phyloP scores from a whole-genome alignment of 2,329 filamentous ascomycete genomes.

The Thermothelomyces thermophilus region DNA sequence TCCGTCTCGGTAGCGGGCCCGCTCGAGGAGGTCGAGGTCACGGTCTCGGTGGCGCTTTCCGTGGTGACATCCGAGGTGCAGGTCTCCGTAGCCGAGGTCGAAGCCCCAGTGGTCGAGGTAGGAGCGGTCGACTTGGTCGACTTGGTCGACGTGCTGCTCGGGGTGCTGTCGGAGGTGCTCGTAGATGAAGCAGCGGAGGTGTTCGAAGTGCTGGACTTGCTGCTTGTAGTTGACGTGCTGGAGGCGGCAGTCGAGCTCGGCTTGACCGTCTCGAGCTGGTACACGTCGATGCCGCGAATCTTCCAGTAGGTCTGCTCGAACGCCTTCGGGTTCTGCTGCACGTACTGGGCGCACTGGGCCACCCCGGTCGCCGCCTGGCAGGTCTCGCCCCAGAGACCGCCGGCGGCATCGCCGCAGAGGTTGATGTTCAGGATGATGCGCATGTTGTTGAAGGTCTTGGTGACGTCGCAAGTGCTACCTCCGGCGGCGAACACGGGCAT shows the following conservation, averaged over 20 bases:
- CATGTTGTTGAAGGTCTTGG: slow-evolving; percentile 56
- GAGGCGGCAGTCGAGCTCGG: slow-evolving; percentile 13
- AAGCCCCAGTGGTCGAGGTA: background rate
- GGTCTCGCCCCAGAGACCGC: slow-evolving; percentile 27
- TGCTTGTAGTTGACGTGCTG: slow-evolving; percentile 3
- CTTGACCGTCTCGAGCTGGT: slow-evolving; percentile 23
- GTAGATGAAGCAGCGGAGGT: background rate
- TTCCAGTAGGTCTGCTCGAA: slow-evolving; percentile 39
- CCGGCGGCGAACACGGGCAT: slow-evolving; percentile 56
- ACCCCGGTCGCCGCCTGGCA: slow-evolving; percentile 26
- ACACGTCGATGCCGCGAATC: slow-evolving; percentile 36
- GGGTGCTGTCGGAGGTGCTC: background rate
- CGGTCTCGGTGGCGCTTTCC: background rate
- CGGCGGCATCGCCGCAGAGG: slow-evolving; percentile 69
- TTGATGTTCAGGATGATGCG: slow-evolving; percentile 68
- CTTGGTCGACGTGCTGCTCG: background rate
- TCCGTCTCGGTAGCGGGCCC: slow-evolving; percentile 2
- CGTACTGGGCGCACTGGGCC: slow-evolving; percentile 32
- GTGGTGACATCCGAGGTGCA: background rate
- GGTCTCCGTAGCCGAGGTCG: background rate
- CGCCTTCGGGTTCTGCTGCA: slow-evolving; percentile 31
- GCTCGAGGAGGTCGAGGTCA: background rate
- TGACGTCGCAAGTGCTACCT: slow-evolving; percentile 53
- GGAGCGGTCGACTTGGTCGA: background rate
- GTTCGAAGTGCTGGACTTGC: slow-evolving; percentile 1